phyloP scores from a whole-genome alignment of 2,329 filamentous ascomycete genomes.

The Aspergillus oerlinghausenensis region DNA sequence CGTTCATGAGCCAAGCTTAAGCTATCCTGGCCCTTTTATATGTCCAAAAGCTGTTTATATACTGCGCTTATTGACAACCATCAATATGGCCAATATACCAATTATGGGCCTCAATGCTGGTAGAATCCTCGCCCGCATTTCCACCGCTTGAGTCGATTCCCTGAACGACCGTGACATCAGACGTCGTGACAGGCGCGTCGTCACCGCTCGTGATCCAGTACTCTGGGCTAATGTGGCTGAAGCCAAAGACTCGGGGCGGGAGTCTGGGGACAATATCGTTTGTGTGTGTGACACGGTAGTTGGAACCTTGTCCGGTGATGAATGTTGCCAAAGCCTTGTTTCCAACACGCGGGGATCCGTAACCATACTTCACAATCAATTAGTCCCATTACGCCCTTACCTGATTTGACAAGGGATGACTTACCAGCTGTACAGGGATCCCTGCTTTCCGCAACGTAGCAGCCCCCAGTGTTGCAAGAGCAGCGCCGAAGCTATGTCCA shows the following conservation, averaged over 20 bases:
- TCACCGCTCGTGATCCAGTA: slow-evolving; percentile 37
- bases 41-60: background rate
- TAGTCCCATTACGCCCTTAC: slow-evolving; percentile 4
- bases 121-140: slow-evolving; percentile 27
- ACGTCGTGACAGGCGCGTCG: slow-evolving; percentile 23
- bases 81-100: slow-evolving; percentile 32
- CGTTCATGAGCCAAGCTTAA: background rate
- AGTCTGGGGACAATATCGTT: slow-evolving; percentile 38
- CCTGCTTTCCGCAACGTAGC: slow-evolving; percentile 42
- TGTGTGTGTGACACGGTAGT: slow-evolving; percentile 37
- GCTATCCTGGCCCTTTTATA: background rate
- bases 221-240: slow-evolving; percentile 35
- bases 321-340: slow-evolving; percentile 35
- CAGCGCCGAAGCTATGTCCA: slow-evolving; percentile 50
- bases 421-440: slow-evolving; percentile 40
- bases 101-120: slow-evolving; percentile 27
- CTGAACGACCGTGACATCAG: slow-evolving; percentile 28
- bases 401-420: slow-evolving; percentile 10
- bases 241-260: slow-evolving; percentile 30
- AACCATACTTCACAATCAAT: slow-evolving; percentile 32
- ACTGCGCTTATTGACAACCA: slow-evolving; percentile 13
- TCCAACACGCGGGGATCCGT: slow-evolving; percentile 41
- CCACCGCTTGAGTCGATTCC: slow-evolving; percentile 30
- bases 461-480: slow-evolving; percentile 47
- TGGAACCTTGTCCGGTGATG: slow-evolving; percentile 32